Percentiles rank a stretch among this genome's conserved stretches.
phyloP scores from a whole-genome alignment of 1,139 yeast species.

The Lodderomyces margitis region DNA sequence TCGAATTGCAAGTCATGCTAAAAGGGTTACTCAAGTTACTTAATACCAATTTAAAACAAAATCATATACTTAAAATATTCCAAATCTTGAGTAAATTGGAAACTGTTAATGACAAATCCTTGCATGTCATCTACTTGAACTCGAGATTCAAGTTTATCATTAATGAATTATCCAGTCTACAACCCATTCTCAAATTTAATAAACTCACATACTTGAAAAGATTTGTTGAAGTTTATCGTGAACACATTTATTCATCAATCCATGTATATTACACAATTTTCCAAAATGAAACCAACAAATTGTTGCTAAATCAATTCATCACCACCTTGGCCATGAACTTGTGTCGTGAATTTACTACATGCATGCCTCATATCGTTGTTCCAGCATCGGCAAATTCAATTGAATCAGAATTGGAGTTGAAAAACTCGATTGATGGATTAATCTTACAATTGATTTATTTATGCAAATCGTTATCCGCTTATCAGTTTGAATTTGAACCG shows the following conservation, averaged over 20 bases:
- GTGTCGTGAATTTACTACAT: slow-evolving; percentile 23
- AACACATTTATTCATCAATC: slow-evolving; percentile 71
- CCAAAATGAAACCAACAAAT: slow-evolving; percentile 26
- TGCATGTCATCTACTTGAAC: slow-evolving; percentile 31
- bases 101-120: slow-evolving; percentile 8
- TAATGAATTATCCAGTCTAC: slow-evolving; percentile 55
- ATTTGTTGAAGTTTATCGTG: slow-evolving; percentile 79
- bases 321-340: slow-evolving; percentile 31
- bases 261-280: slow-evolving; percentile 67
- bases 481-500: slow-evolving; percentile 64
- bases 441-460: slow-evolving; percentile 74
- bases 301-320: slow-evolving; percentile 35
- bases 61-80: slow-evolving; percentile 72
- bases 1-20: slow-evolving; percentile 63
- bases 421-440: slow-evolving; percentile 56
- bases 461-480: slow-evolving; percentile 69
- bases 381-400: slow-evolving; percentile 16
- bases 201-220: slow-evolving; percentile 69
- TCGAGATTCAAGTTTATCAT: slow-evolving; percentile 59
- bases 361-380: slow-evolving; percentile 22
- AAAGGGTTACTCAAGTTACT: slow-evolving; percentile 65
- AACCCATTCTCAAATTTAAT: slow-evolving; percentile 49
- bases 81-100: slow-evolving; percentile 66
- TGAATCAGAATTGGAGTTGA: slow-evolving; percentile 28
- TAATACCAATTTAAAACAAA: slow-evolving; percentile 74